phyloP scores from a whole-genome alignment of 768 basidiomycete genomes.

The Lyophyllum decastes region DNA sequence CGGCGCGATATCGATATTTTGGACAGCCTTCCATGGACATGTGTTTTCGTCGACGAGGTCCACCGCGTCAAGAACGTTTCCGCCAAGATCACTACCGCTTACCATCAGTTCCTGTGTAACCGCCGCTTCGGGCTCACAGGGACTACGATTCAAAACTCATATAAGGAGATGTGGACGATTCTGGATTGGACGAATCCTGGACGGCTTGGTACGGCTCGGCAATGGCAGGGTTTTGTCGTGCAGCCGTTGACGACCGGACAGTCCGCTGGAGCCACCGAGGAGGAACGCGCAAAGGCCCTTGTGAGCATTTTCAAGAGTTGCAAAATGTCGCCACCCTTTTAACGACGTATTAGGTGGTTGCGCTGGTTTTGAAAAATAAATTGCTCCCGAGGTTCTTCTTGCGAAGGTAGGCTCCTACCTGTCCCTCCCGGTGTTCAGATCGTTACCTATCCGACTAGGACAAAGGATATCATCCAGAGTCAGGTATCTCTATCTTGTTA shows the following conservation, averaged over 20 bases:
- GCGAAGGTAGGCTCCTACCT: conserved; percentile 51
- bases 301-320: conserved; percentile 29
- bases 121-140: conserved; percentile 87
- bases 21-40: conserved; percentile 69
- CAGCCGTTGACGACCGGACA: conserved; percentile 71
- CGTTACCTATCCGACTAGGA: conserved; percentile 39
- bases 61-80: conserved; percentile 84
- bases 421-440: neutral
- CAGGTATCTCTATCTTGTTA: conserved; percentile 42
- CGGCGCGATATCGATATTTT: conserved; percentile 70
- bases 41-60: conserved; percentile 85
- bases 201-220: conserved; percentile 62
- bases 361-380: conserved; percentile 60
- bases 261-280: conserved; percentile 61
- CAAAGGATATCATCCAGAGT: conserved; percentile 73
- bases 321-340: neutral
- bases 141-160: conserved; percentile 80
- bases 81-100: conserved; percentile 66
- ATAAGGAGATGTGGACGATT: conserved; percentile 90
- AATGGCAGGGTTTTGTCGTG: conserved; percentile 79
- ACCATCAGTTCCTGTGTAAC: conserved; percentile 66
- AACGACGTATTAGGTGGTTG: conserved; percentile 46
- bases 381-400: conserved; percentile 84
- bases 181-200: conserved; percentile 92
- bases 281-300: conserved; percentile 56